phyloP scores from a whole-genome alignment of 345 rosid species.

The Hevea brasiliensis region DNA sequence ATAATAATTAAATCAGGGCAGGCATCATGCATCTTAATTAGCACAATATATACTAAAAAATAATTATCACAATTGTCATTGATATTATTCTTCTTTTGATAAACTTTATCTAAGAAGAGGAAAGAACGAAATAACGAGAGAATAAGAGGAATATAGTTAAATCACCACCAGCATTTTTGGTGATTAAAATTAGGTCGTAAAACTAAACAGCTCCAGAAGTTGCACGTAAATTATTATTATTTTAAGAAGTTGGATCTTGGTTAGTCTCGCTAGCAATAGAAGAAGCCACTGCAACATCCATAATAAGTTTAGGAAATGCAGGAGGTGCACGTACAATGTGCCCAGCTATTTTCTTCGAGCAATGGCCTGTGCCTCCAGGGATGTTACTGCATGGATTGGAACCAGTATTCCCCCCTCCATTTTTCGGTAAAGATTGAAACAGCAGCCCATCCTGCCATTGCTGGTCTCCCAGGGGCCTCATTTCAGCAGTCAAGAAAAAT shows the following conservation, averaged over 20 bases:
- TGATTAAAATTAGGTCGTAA: background rate
- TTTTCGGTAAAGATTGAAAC: background rate
- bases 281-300: background rate
- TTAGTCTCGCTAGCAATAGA: background rate
- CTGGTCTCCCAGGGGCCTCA: background rate
- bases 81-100: too few species aligned
- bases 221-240: too few species aligned
- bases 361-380: background rate
- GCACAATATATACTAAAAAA: too few species aligned
- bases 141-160: too few species aligned
- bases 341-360: slow-evolving; percentile 3
- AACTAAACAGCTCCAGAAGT: too few species aligned
- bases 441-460: background rate
- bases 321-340: background rate
- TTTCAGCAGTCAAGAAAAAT: slow-evolving; percentile 9
- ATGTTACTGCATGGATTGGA: slow-evolving; percentile 6
- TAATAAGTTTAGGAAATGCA: background rate
- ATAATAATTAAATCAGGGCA: too few species aligned
- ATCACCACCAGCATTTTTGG: background rate
- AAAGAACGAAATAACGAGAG: too few species aligned
- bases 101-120: too few species aligned
- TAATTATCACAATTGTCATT: too few species aligned
- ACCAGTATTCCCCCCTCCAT: too few species aligned
- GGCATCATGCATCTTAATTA: too few species aligned
- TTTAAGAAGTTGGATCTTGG: background rate